phyloP scores from a whole-genome alignment of 2,329 filamentous ascomycete species.

The Rugonectria rugulosa region DNA sequence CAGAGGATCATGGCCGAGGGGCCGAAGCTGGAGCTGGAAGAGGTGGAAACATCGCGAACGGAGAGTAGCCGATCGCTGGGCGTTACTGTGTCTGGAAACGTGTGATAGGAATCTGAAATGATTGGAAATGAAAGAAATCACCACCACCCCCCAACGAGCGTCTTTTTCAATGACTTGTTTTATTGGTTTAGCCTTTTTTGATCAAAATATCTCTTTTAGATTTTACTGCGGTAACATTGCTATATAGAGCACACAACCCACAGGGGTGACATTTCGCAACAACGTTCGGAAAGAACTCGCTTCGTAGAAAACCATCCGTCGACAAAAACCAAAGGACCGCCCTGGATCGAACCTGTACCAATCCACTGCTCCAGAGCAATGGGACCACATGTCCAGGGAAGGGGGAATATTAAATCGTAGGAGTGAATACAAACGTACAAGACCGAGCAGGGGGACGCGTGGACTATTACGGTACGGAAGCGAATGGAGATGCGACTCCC shows the following conservation, averaged over 20 bases:
- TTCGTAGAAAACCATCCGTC: not conserved
- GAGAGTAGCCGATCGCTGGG: constrained; percentile 37
- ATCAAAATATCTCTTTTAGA: constrained; percentile 5
- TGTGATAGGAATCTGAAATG: constrained; percentile 21
- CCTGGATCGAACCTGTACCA: not conserved
- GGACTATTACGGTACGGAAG: constrained; percentile 13
- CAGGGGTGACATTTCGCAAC: not conserved
- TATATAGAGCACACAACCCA: constrained; percentile 15
- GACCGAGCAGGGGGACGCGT: not conserved
- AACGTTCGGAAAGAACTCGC: not conserved
- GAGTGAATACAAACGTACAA: constrained; percentile 13
- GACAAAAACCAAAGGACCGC: not conserved
- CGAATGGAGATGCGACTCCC: constrained; percentile 16
- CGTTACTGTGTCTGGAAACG: constrained; percentile 35
- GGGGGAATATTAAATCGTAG: constrained; percentile 5
- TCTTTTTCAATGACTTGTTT: no score
- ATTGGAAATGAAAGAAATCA: constrained; percentile 7
- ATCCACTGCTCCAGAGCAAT: not conserved
- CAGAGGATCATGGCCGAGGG: constrained; percentile 63
- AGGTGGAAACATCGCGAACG: constrained; percentile 43
- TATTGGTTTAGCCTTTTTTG: not conserved
- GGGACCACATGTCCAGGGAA: constrained; percentile 13
- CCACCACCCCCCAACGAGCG: no score
- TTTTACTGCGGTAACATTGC: constrained; percentile 13
- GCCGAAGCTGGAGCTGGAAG: constrained; percentile 46